Conservation (phyloP, 352 stramenopile species). For the Pythium volutum region DNA sequence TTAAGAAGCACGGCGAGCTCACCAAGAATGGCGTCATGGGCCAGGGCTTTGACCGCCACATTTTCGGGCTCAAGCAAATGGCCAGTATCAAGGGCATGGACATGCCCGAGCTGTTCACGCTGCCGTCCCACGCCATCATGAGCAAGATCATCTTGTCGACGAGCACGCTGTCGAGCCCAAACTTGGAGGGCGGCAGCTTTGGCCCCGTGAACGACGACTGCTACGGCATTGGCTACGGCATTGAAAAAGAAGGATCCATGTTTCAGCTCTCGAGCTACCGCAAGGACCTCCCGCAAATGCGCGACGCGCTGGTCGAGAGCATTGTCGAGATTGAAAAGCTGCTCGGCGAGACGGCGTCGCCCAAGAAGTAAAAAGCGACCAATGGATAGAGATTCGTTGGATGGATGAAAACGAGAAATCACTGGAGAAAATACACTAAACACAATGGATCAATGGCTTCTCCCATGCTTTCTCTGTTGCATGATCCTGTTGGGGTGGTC, state of each 20-base stretch:
- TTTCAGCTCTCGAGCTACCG: conserved; percentile 88
- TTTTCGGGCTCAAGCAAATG: conserved; percentile 80
- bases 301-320: conserved; percentile 70
- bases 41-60: conserved; percentile 86
- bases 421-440: no score
- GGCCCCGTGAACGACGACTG: conserved; percentile 87
- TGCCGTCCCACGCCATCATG: conserved; percentile 77
- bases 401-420: no score
- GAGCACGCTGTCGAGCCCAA: conserved; percentile 82
- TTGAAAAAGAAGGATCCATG: conserved; percentile 75
- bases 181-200: conserved; percentile 87
- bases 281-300: conserved; percentile 67
- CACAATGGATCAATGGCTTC: no score
- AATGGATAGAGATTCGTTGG: no score
- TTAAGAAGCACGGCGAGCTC: conserved; percentile 87
- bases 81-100: conserved; percentile 53
- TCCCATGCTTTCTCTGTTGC: no score
- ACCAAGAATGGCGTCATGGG: conserved; percentile 91
- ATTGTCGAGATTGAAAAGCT: conserved; percentile 63
- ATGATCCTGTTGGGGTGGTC: background rate
- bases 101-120: conserved; percentile 73
- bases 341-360: conserved; percentile 6
- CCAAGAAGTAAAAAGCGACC: conserved; percentile 16
- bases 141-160: conserved; percentile 91
- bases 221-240: conserved; percentile 90